A percentile compares a stretch with the other conserved stretches of the same genome.
Evolutionary conservation across 352 stramenopile species (phyloP).

Genomic region (Pythium scleroteichum): DNA sequence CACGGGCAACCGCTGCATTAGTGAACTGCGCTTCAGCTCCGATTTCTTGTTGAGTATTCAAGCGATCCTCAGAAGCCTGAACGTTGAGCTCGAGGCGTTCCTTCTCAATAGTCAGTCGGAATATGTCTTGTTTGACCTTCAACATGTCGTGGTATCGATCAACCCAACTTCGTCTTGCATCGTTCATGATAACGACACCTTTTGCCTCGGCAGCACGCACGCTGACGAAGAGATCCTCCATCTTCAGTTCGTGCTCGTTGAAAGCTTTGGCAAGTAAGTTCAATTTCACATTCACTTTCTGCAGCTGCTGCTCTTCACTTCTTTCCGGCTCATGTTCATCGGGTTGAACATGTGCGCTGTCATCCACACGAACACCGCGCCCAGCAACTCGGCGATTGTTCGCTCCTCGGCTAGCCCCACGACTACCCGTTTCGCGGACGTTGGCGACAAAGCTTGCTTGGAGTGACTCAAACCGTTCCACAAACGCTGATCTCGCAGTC

Average conservation of each 20-base stretch:
- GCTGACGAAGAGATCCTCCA: slow-evolving; percentile 35
- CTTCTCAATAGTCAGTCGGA: slow-evolving; percentile 18
- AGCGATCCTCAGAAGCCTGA: slow-evolving; percentile 16
- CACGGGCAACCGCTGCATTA: slow-evolving; percentile 26
- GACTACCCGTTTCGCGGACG: slow-evolving; percentile 19
- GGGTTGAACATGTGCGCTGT: too few relatives aligned
- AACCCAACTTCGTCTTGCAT: slow-evolving; percentile 34
- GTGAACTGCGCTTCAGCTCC: slow-evolving; percentile 24
- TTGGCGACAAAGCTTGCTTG: slow-evolving; percentile 11
- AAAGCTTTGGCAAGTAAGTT: slow-evolving; percentile 31
- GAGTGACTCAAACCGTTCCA: slow-evolving; percentile 11
- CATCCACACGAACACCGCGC: too few relatives aligned
- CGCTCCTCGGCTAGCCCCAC: slow-evolving; percentile 14
- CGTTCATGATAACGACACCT: slow-evolving; percentile 43
- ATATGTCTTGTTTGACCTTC: slow-evolving; percentile 22
- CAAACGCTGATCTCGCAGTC: slow-evolving; percentile 3
- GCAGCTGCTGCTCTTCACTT: slow-evolving; percentile 18
- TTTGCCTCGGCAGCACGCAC: slow-evolving; percentile 34
- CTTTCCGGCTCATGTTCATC: slow-evolving; percentile 8
- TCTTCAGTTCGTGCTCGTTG: slow-evolving; percentile 26
- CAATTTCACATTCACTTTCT: slow-evolving; percentile 31
- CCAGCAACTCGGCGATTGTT: slow-evolving; percentile 1
- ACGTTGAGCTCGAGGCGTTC: slow-evolving; percentile 19
- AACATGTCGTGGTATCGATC: slow-evolving; percentile 34
- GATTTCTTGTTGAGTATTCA: background rate